These are phyloP conservation scores for Pichia paraexigua DNA, from an alignment of 805 yeast species.

Conservation along the genomic window DNA sequence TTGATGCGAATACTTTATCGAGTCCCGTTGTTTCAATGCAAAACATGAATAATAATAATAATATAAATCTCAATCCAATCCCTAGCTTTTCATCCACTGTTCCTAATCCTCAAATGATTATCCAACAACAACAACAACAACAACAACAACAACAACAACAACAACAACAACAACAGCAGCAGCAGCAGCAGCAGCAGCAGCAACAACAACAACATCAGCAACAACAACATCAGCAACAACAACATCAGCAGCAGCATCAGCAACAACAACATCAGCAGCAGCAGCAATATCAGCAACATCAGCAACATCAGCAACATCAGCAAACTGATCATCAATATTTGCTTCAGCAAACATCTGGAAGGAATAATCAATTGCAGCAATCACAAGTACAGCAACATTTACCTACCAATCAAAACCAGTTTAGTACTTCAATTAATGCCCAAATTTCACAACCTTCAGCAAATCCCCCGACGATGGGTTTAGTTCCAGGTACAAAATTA, in stretches of 20 bases:
- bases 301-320: slow-evolving; percentile 1
- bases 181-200: too few species aligned
- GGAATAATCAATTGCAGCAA: not conserved
- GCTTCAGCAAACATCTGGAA: not conserved
- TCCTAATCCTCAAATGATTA: slow-evolving; percentile 6
- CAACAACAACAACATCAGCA: too few species aligned
- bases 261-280: slow-evolving; percentile 4
- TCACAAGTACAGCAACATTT: slow-evolving; percentile 18
- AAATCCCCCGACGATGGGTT: slow-evolving; percentile 4
- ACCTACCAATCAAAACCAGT: slow-evolving; percentile 29
- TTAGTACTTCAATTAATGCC: slow-evolving; percentile 11
- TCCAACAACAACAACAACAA: slow-evolving; percentile 7
- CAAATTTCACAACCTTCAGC: slow-evolving; percentile 10
- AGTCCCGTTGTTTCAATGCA: slow-evolving; percentile 6
- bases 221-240: too few species aligned
- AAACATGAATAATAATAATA: not conserved
- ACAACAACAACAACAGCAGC: too few species aligned
- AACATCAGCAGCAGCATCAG: too few species aligned
- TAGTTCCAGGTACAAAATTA: slow-evolving; percentile 18
- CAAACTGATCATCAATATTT: not conserved
- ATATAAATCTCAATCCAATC: not conserved
- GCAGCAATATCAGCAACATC: slow-evolving; percentile 1
- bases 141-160: slow-evolving; percentile 1
- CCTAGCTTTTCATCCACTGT: slow-evolving; percentile 6
- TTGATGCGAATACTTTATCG: slow-evolving; percentile 1